Evolutionary conservation across 805 yeast species (phyloP).

Genomic region (Candida sithepensis): DNA sequence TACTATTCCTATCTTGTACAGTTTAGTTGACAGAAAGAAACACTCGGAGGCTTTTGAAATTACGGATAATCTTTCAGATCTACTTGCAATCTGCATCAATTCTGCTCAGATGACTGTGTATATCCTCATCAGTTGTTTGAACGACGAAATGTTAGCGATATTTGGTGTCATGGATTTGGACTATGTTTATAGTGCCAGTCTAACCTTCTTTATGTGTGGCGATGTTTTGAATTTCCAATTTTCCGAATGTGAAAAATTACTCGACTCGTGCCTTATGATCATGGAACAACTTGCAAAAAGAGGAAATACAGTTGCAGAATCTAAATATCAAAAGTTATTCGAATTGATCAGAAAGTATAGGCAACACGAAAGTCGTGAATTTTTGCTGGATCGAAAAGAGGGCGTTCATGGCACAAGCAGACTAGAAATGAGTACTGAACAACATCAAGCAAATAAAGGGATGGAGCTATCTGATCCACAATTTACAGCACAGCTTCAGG

Average conservation of each 20-base stretch:
- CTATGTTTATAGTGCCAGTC: conserved; percentile 24
- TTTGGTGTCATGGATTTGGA: conserved; percentile 30
- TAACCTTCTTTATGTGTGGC: conserved; percentile 28
- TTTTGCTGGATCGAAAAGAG: neutral
- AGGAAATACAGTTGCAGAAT: conserved; percentile 22
- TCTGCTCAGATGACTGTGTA: conserved; percentile 24
- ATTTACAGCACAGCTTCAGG: neutral
- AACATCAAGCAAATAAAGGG: neutral
- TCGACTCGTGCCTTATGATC: conserved; percentile 19
- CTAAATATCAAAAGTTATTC: conserved; percentile 15
- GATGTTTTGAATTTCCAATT: conserved; percentile 18
- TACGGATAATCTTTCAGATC: conserved; percentile 15
- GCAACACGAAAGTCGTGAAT: neutral
- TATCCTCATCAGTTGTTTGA: conserved; percentile 15
- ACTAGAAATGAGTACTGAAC: neutral
- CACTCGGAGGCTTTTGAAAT: conserved; percentile 9
- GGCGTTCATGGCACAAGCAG: too few relatives aligned
- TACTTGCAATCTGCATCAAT: conserved; percentile 24
- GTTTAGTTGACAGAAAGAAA: conserved; percentile 19
- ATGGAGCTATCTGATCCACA: neutral
- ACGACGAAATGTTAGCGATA: conserved; percentile 21
- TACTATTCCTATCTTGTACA: conserved; percentile 26
- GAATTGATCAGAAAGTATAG: conserved; percentile 16
- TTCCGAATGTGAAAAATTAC: conserved; percentile 11
- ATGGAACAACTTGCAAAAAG: conserved; percentile 15